A percentile compares a stretch with the other conserved stretches of the same genome.
phyloP scores from a whole-genome alignment of 164 flowering plant species.

The Echeveria elegans region DNA sequence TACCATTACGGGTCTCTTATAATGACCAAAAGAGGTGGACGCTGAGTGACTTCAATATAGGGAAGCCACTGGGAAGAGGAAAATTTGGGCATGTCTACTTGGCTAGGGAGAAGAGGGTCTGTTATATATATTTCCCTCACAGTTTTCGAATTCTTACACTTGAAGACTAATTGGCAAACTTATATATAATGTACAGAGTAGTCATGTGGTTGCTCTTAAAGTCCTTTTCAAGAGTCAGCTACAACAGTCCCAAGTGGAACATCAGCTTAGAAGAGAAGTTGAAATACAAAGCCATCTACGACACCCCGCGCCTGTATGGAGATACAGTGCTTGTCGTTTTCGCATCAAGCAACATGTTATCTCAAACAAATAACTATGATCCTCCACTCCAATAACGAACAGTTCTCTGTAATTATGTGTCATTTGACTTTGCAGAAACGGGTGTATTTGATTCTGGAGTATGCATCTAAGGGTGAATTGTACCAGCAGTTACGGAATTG shows the following conservation, averaged over 20 bases:
- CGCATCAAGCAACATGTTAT: background rate
- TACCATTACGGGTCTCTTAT: conserved; percentile 34
- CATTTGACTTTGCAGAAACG: conserved; percentile 51
- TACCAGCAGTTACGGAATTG: conserved; percentile 91
- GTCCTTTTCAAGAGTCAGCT: conserved; percentile 91
- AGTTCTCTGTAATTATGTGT: background rate
- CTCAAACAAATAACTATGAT: background rate
- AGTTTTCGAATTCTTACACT: no score
- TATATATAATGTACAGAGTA: conserved; percentile 47
- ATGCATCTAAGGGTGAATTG: conserved; percentile 95
- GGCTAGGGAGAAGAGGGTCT: conserved; percentile 88
- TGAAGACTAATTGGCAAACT: background rate
- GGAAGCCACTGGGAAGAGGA: conserved; percentile 97
- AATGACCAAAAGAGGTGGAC: conserved; percentile 69
- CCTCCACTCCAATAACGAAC: no score
- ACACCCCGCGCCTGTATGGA: conserved; percentile 78
- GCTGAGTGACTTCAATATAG: conserved; percentile 82
- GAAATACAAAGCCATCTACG: conserved; percentile 94
- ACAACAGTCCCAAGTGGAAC: conserved; percentile 93
- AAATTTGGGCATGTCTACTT: conserved; percentile 95
- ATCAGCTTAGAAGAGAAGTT: conserved; percentile 91
- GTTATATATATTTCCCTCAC: background rate
- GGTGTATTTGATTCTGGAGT: conserved; percentile 85
- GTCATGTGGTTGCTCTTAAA: conserved; percentile 85
- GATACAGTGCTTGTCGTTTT: background rate